Conservation (phyloP, 225 moss, liverwort and hornwort genomes). For the Bryoerythrophyllum caledonicum region DNA sequence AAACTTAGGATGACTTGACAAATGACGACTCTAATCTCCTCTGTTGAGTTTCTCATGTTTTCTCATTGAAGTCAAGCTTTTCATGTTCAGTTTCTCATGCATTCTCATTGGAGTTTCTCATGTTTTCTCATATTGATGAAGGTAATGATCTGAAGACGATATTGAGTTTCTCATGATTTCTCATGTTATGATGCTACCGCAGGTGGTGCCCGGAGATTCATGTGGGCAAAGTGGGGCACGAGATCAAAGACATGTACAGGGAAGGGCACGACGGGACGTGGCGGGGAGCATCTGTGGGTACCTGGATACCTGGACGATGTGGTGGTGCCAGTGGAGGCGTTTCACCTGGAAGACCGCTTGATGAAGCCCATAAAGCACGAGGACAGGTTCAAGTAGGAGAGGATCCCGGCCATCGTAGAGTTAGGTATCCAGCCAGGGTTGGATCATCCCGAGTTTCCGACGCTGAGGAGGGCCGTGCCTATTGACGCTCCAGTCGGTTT, state of each 20-base stretch:
- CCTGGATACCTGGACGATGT: constrained; percentile 70
- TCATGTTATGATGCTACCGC: constrained; percentile 12
- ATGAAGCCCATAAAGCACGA: constrained; percentile 62
- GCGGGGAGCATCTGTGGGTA: constrained; percentile 69
- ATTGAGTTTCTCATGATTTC: not conserved
- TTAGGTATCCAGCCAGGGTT: constrained; percentile 95
- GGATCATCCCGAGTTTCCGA: constrained; percentile 71
- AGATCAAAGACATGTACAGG: constrained; percentile 73
- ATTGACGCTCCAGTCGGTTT: constrained; percentile 36
- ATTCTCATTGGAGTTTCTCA: no score
- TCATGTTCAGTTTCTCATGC: no score
- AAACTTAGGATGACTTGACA: no score
- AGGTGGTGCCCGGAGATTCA: constrained; percentile 81
- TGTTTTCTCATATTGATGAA: no score
- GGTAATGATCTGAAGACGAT: no score
- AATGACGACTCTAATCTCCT: not conserved
- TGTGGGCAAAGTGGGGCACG: constrained; percentile 64
- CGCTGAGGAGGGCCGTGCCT: constrained; percentile 63
- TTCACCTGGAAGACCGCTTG: constrained; percentile 78
- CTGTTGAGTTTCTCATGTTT: not conserved
- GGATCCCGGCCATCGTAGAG: constrained; percentile 80
- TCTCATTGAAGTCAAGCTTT: no score
- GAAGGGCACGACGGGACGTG: constrained; percentile 41
- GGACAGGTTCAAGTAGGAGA: constrained; percentile 70
- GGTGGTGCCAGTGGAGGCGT: constrained; percentile 76